phyloP scores from a whole-genome alignment of 106 monocot genomes.

The Hemerocallis citrina region DNA sequence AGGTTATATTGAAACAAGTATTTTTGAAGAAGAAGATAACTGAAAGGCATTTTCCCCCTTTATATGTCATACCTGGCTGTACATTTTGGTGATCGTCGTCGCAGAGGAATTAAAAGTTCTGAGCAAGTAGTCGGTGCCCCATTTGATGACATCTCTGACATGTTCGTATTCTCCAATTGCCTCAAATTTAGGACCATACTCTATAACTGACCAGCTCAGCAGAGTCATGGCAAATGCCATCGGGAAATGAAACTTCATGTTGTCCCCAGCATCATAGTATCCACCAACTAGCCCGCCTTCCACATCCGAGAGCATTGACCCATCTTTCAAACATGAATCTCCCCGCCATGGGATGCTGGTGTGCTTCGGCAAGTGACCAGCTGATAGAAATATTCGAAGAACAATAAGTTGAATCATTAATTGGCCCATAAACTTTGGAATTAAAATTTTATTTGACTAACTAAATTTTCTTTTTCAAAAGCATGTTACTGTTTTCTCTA shows the following conservation, averaged over 20 bases:
- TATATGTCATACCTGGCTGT: constrained; percentile 53
- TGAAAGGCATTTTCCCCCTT: too few species aligned
- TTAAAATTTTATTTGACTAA: too few species aligned
- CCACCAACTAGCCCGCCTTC: constrained; percentile 97
- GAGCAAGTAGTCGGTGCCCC: constrained; percentile 93
- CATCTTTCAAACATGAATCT: constrained; percentile 62
- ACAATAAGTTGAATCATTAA: too few species aligned
- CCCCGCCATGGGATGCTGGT: constrained; percentile 76
- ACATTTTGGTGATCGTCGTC: constrained; percentile 49
- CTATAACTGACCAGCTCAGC: constrained; percentile 86
- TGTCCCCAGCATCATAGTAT: constrained; percentile 94
- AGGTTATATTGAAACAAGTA: too few species aligned
- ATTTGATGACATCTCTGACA: constrained; percentile 76
- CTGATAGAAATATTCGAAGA: constrained; percentile 28
- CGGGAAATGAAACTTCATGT: constrained; percentile 96
- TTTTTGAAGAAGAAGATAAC: too few species aligned
- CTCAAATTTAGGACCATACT: constrained; percentile 77
- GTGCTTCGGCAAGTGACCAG: constrained; percentile 70
- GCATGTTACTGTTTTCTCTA: too few species aligned
- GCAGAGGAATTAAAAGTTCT: constrained; percentile 84
- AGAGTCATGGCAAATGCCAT: constrained; percentile 96
- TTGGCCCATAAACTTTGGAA: too few species aligned
- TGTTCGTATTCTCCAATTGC: constrained; percentile 79
- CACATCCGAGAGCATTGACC: constrained; percentile 39
- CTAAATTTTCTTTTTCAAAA: too few species aligned